These are phyloP conservation scores for Lycium ferocissimum DNA, from an alignment of 257 asterid genomes.

Conservation along the genomic window DNA sequence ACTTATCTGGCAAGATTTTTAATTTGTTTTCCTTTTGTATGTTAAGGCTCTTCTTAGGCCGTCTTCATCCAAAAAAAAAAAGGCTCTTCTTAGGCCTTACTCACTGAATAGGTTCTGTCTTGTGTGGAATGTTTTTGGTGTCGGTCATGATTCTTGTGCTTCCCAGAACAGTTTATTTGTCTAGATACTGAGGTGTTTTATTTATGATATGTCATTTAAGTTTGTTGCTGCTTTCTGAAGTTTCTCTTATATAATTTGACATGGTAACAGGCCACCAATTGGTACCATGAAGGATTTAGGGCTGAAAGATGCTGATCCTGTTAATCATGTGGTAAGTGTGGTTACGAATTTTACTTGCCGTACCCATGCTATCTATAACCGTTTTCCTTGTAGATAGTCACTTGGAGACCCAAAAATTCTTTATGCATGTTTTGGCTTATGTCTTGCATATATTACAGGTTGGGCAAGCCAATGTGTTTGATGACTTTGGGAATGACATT, in stretches of 20 bases:
- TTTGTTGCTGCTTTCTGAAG: constrained; percentile 12
- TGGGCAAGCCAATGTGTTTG: constrained; percentile 46
- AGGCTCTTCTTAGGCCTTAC: too few relatives aligned
- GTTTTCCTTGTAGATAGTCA: constrained; percentile 16
- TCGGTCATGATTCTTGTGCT: constrained; percentile 14
- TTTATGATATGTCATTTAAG: neutral
- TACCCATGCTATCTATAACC: neutral
- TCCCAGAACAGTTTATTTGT: neutral
- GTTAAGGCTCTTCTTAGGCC: neutral
- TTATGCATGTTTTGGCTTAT: constrained; percentile 12
- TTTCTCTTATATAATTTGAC: constrained; percentile 20
- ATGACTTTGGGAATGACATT: constrained; percentile 52
- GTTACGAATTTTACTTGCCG: constrained; percentile 21
- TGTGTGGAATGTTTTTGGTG: neutral
- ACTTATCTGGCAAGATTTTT: neutral
- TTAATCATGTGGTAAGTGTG: constrained; percentile 55
- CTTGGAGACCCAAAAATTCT: neutral
- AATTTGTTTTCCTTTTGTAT: neutral
- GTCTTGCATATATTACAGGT: constrained; percentile 46
- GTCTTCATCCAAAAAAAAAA: too few relatives aligned
- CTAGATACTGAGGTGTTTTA: neutral
- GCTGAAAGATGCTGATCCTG: constrained; percentile 31
- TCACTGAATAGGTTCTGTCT: neutral
- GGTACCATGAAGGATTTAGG: constrained; percentile 28
- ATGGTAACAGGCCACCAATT: constrained; percentile 33